These are phyloP conservation scores for Cyclaneusma minus DNA, from an alignment of 2,329 filamentous ascomycete species.

Conservation along the genomic window DNA sequence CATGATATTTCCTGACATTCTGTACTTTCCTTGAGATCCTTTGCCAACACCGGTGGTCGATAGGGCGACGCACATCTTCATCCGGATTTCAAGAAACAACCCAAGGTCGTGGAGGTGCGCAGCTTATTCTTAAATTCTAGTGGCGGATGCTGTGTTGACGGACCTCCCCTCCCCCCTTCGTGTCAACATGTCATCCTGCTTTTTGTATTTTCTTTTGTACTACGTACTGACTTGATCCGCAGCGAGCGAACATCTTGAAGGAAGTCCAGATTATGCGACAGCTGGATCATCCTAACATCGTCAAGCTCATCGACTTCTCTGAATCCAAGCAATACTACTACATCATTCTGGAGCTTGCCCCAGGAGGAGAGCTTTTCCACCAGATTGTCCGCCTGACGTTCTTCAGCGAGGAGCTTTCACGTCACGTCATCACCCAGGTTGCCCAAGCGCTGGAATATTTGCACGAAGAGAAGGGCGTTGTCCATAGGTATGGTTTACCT, in stretches of 20 bases:
- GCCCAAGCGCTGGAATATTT: conserved; percentile 89
- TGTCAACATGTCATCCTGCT: conserved; percentile 15
- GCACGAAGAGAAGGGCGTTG: conserved; percentile 87
- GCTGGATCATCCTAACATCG: conserved; percentile 89
- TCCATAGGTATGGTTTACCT: conserved; percentile 63
- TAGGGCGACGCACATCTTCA: conserved; percentile 89
- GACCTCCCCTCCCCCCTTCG: conserved; percentile 16
- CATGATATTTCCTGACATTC: conserved; percentile 17
- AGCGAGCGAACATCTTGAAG: conserved; percentile 96
- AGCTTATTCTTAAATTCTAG: conserved; percentile 23
- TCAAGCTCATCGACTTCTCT: conserved; percentile 84
- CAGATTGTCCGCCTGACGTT: conserved; percentile 97
- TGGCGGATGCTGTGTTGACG: conserved; percentile 6
- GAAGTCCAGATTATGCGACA: conserved; percentile 98
- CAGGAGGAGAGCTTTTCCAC: conserved; percentile 93
- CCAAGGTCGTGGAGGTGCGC: conserved; percentile 94
- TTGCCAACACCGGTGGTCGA: conserved; percentile 37
- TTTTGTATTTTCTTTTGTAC: conserved; percentile 13
- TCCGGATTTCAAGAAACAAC: conserved; percentile 89
- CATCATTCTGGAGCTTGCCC: conserved; percentile 88
- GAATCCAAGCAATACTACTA: conserved; percentile 95
- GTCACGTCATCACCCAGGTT: conserved; percentile 89
- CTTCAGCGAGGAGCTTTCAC: conserved; percentile 88
- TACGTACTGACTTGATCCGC: conserved; percentile 13
- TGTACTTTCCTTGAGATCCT: conserved; percentile 14